Base-by-base conservation (phyloP, 106 monocot genomes). In the Agapanthus africanus region DNA sequence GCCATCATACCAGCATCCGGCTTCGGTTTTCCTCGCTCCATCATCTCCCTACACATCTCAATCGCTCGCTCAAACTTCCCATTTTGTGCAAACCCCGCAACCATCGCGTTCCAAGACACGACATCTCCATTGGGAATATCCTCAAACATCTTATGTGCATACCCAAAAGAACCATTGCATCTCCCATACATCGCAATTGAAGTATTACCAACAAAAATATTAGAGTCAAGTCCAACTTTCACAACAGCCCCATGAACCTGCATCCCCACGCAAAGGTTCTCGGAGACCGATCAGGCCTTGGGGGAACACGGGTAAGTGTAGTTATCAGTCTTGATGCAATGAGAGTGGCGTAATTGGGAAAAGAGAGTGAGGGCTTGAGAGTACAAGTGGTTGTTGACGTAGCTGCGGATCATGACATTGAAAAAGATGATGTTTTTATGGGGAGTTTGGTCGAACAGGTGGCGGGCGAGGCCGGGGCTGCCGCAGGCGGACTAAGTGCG, bases 1-100 rank as follows among this genome's bases (percentile, higher is more conserved):
- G 95, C 95, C 82, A 97, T 80, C 0, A 91, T 97, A 9, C 86
- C 95, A 0, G 77, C 83, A 80, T 97, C 86, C 18, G 84, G 83
- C 44, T 19, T 77, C 23, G 71, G 70, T 14, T 57, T 63, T n/a
- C 49, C 35, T 0, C 59, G 26, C 34, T 54, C 69, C 15, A 77
- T 59, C 84, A 91, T 78, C 26, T 81, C 62, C 71, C 65, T 84
- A 51, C 74, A 89, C 11, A 84, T 32, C 37, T 80, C 74, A 36
- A 91, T 28, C 0, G 95, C 86, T 0, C 35, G 52, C 10, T 68
- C 76, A 25, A 38, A 51, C 18, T 74, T 40, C 1, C 88, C 82
- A 0, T 26, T 54, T 39, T 82, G 81, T 0, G 84, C 83, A 40
- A 74, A 80, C 11, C 88, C 95, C 14, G 88, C 78, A 60, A 97